Evolutionary conservation across 768 basidiomycete species (phyloP).

Genomic region (Cyathus striatus): DNA sequence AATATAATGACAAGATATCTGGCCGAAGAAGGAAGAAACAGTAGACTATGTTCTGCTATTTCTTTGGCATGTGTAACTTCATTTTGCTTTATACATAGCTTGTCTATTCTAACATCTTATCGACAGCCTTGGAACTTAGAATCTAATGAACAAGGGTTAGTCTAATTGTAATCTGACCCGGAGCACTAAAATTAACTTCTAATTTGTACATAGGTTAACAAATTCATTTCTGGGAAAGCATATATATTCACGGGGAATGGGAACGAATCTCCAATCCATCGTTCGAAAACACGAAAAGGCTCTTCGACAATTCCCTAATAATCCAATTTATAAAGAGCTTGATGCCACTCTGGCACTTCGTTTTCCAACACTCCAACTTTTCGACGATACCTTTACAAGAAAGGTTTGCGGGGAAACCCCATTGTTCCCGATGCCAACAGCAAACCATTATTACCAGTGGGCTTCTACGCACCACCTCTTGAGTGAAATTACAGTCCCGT

Average conservation of each 20-base stretch:
- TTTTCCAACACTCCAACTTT: constrained; percentile 32
- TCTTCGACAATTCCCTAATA: constrained; percentile 35
- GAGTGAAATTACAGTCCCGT: constrained; percentile 46
- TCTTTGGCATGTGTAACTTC: constrained; percentile 54
- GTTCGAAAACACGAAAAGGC: constrained; percentile 32
- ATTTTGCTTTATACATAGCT: background rate
- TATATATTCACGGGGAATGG: constrained; percentile 60
- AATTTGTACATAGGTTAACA: constrained; percentile 41
- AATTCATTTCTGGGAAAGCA: constrained; percentile 37
- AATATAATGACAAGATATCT: constrained; percentile 74
- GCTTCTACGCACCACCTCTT: constrained; percentile 46
- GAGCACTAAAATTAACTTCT: background rate
- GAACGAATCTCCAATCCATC: constrained; percentile 46
- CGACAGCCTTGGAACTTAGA: constrained; percentile 29
- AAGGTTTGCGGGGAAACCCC: constrained; percentile 42
- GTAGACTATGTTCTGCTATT: constrained; percentile 48
- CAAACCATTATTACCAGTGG: constrained; percentile 22
- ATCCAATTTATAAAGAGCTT: constrained; percentile 28
- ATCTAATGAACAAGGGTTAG: constrained; percentile 24
- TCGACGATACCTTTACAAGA: constrained; percentile 46
- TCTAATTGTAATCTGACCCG: constrained; percentile 13
- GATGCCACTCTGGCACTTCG: constrained; percentile 28
- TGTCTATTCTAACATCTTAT: background rate
- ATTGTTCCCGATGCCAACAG: constrained; percentile 20
- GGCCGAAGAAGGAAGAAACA: constrained; percentile 60